Base-by-base conservation (phyloP, 345 rosid species). In the Eutrema japonicum region DNA sequence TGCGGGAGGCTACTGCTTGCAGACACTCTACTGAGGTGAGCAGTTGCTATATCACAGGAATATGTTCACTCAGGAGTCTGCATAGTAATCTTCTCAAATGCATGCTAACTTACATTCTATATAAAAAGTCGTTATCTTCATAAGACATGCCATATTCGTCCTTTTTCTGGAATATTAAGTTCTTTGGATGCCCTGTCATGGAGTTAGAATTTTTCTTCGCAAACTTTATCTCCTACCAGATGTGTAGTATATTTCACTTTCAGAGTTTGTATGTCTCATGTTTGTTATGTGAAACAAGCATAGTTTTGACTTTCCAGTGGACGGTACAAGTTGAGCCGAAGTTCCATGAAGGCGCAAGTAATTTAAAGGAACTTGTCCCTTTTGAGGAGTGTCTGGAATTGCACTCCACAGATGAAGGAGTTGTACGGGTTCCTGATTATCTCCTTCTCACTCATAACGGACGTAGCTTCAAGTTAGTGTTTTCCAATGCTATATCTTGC, bases 301-400 rank as follows among this genome's bases (percentile, higher is more conserved):
- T 57, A 49, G 54, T 77, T 77, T 32, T 77, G 68, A 57, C 49
- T 49, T 82, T 66, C 47, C 88, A 95, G 98, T 95, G 99, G 99
- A 84, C 96, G 0, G 88, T 92, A 66, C 91, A 85, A 83, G 84
- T 95, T 79, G 90, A 85, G 38, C 99, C 99, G 22, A 86, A 86
- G 82, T 92, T 95, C 86, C 98, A 90, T 79, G 98, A 95, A 79
- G 98, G 80, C 80, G 97, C 94, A 56, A 89, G 88, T 83, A 87
- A 92, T 66, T 73, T 92, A 63, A 90, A 95, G 73, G 99, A 92
- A 61, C 78, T 95, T 82, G 96, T 89, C 71, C 98, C 97, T 42
- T 92, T 92, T 70, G 98, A 90, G 86, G 97, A 96, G 78, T 89
- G 89, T 72, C 80, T 96, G 75, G 87, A 90, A 81, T 77, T 96